Evolutionary conservation across 208 protist genomes (phyloP).

Genomic region (Crithidia bombi): DNA sequence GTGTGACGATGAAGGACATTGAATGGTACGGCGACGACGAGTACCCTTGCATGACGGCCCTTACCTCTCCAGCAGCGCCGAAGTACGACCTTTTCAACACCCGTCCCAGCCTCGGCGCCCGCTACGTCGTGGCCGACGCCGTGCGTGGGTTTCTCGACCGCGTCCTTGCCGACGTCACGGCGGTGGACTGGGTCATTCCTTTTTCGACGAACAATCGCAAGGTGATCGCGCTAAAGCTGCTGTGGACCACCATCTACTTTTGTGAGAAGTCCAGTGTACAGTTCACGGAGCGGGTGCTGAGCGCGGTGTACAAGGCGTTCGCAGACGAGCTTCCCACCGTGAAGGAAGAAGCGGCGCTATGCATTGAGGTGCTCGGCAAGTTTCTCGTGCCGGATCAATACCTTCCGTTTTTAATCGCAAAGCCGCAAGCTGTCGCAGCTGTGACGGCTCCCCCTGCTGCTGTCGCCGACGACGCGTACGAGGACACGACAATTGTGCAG

Average conservation of each 20-base stretch:
- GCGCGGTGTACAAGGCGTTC: constrained; percentile 83
- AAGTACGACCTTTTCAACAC: constrained; percentile 49
- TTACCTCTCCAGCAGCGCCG: constrained; percentile 9
- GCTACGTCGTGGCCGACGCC: constrained; percentile 82
- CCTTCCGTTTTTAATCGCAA: constrained; percentile 82
- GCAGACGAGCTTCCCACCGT: constrained; percentile 80
- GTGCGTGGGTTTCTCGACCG: constrained; percentile 64
- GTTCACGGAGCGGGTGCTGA: constrained; percentile 83
- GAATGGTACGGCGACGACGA: constrained; percentile 93
- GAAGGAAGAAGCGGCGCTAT: constrained; percentile 67
- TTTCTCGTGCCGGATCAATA: constrained; percentile 92
- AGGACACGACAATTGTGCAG: constrained; percentile 42
- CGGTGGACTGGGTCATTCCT: constrained; percentile 90
- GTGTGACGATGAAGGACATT: constrained; percentile 91
- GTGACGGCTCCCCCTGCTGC: background rate
- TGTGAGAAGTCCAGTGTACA: constrained; percentile 84
- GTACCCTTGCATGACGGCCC: constrained; percentile 77
- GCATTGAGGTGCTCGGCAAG: constrained; percentile 82
- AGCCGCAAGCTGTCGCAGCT: constrained; percentile 19
- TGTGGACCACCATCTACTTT: constrained; percentile 82
- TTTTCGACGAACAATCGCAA: constrained; percentile 85
- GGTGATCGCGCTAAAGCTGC: constrained; percentile 78
- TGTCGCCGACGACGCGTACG: constrained; percentile 32
- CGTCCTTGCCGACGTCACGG: constrained; percentile 71
- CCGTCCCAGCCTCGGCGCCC: constrained; percentile 73